Base-by-base conservation (phyloP, 2,329 filamentous ascomycete genomes). In the Verticillium nonalfalfae region DNA sequence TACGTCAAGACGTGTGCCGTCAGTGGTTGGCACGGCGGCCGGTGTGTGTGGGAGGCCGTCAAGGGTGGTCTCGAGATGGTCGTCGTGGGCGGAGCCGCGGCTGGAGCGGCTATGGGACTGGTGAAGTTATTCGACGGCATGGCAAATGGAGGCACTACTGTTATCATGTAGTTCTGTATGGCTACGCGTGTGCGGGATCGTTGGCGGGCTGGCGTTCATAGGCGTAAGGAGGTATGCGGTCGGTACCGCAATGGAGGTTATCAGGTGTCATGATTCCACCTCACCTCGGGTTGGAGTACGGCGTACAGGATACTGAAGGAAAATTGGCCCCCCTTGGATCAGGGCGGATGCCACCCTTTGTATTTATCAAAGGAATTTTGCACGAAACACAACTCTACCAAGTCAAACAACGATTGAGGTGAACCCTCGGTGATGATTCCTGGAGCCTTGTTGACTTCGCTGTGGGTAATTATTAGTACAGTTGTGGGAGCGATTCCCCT, bases 1-100 rank as follows among this genome's bases (percentile, higher is more conserved):
- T 88, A 86, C 66, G 76, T 80, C 60, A 89, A 89, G 76, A 87
- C 85, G 21, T 81, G 75, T 36, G 76, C 84, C 13, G 78, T 67
- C 33, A 59, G 60, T 6, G 66, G 66, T 4, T 67, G 66, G 65
- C 55, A 59, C 7, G 66, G 64, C 14, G 31, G 45, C 26, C 59
- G 62, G 26, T 60, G 64, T 38, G 63, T 68, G 54, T 57, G 58
- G 59, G 60, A 65, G 40, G 66, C 61, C 40, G 50, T 65, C 9
- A 68, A 64, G 34, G 74, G 74, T 6, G 75, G 75, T 4, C 63
- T 74, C 3, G 73, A 77, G 64, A 78, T 78, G 75, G 71, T 78
- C 7, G 59, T 75, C n/a, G 73, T 78, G 1, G 75, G 75, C 1
- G 69, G 70, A 55, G 68, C 70, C 4, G 75, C 75, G 3, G 75